Conservation (phyloP, 257 asterid species). For the Echites panduratus region DNA sequence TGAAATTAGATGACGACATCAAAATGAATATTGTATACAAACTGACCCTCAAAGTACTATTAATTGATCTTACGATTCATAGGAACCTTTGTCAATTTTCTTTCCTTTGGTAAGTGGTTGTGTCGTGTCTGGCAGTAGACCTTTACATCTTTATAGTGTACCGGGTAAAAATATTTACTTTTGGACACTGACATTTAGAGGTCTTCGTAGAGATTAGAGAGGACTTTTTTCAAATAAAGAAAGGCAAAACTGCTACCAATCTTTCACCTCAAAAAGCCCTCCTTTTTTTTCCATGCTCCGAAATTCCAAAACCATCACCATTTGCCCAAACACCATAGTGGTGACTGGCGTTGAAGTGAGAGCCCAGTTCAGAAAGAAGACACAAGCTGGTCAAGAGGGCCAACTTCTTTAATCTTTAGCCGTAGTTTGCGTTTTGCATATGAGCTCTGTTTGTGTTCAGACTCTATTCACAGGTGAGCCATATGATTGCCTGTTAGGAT, state of each 20-base stretch:
- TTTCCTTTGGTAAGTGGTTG: not conserved
- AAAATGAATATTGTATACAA: too few relatives aligned
- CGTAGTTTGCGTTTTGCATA: conserved; percentile 24
- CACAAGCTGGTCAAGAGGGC: conserved; percentile 50
- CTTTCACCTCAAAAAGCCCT: conserved; percentile 41
- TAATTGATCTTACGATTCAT: not conserved
- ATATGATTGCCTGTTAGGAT: conserved; percentile 10
- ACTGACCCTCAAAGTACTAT: too few relatives aligned
- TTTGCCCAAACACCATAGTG: conserved; percentile 41
- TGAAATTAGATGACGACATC: too few relatives aligned
- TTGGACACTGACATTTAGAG: conserved; percentile 30
- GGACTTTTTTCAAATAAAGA: conserved; percentile 29
- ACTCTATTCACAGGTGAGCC: conserved; percentile 12
- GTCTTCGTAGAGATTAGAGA: conserved; percentile 11
- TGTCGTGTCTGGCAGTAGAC: not conserved
- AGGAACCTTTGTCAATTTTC: not conserved
- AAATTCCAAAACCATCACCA: conserved; percentile 25
- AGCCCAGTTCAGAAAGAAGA: conserved; percentile 15
- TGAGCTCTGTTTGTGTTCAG: conserved; percentile 28
- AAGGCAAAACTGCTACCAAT: conserved; percentile 16
- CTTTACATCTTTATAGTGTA: not conserved
- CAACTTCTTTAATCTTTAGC: conserved; percentile 19
- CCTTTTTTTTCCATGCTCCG: conserved; percentile 11
- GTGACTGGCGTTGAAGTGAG: conserved; percentile 18
- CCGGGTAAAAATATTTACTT: conserved; percentile 21